Conservation (phyloP, 2,329 filamentous ascomycete genomes). For the Sphaceloma murrayae region DNA sequence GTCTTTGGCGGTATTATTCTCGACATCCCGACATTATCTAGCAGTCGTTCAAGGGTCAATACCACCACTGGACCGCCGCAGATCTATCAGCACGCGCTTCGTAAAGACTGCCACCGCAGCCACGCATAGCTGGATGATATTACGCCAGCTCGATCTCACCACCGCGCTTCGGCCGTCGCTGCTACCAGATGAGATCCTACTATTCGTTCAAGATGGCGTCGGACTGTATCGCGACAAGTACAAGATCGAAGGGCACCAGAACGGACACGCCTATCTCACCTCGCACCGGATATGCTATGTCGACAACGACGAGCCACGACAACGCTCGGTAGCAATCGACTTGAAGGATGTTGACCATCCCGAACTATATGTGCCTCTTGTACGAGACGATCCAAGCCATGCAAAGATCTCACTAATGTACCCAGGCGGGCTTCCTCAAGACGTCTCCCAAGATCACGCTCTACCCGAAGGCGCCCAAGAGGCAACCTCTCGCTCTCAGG, state of each 20-base stretch:
- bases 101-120: conserved; percentile 6
- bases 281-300: conserved; percentile 95
- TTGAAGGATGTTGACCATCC: conserved; percentile 83
- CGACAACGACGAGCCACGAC: conserved; percentile 74
- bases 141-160: conserved; percentile 90
- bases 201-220: conserved; percentile 96
- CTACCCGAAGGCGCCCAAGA: conserved; percentile 68
- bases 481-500: conserved; percentile 49
- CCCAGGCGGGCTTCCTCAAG: conserved; percentile 78
- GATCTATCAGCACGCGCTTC: too few relatives aligned
- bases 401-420: conserved; percentile 9
- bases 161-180: conserved; percentile 90
- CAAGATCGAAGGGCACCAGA: conserved; percentile 88
- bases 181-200: conserved; percentile 82
- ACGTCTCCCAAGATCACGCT: conserved; percentile 91
- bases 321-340: conserved; percentile 74
- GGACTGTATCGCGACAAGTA: conserved; percentile 96
- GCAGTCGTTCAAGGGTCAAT: too few relatives aligned
- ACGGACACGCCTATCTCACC: conserved; percentile 92
- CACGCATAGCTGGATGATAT: conserved; percentile 72
- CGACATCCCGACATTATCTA: too few relatives aligned
- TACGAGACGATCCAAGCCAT: conserved; percentile 20
- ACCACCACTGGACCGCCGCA: too few relatives aligned
- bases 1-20: too few relatives aligned
- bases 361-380: conserved; percentile 65